phyloP scores from a whole-genome alignment of 495 filamentous ascomycete genomes.

The Staphylotrichum tortipilum region DNA sequence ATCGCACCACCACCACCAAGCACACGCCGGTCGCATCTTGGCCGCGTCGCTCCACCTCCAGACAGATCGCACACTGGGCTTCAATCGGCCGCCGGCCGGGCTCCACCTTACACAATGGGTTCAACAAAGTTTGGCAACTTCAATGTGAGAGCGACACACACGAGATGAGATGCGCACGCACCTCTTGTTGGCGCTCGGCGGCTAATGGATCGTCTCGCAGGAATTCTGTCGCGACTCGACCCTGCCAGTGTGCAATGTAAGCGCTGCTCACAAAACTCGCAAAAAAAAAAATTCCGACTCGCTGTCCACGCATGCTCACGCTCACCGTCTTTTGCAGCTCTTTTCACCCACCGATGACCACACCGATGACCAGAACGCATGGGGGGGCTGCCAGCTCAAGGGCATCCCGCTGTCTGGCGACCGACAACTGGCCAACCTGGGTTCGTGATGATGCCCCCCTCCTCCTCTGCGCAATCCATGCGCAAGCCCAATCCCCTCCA shows the following conservation, averaged over 20 bases:
- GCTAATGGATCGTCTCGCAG: constrained; percentile 36
- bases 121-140: constrained; percentile 83
- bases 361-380: constrained; percentile 43
- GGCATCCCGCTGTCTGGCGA: constrained; percentile 63
- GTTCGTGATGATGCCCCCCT: constrained; percentile 42
- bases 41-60: constrained; percentile 1
- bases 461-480: not conserved
- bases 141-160: constrained; percentile 56
- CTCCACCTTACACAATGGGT: constrained; percentile 39
- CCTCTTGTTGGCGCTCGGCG: not conserved
- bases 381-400: constrained; percentile 57
- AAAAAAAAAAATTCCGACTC: not conserved
- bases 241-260: constrained; percentile 91
- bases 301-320: not conserved
- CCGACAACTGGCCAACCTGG: constrained; percentile 70
- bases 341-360: constrained; percentile 36
- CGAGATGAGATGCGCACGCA: not conserved
- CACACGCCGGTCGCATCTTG: not conserved
- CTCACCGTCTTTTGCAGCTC: constrained; percentile 32
- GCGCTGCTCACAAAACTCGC: constrained; percentile 26
- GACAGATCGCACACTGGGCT: not conserved
- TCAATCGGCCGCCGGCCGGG: constrained; percentile 22
- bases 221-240: constrained; percentile 96
- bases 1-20: not conserved
- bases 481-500: too few species aligned